Evolutionary conservation across 805 yeast genomes (phyloP), one percentile per base, ranked within the genome.

Genomic region (Sungouiozyma ichnusensis): DNA sequence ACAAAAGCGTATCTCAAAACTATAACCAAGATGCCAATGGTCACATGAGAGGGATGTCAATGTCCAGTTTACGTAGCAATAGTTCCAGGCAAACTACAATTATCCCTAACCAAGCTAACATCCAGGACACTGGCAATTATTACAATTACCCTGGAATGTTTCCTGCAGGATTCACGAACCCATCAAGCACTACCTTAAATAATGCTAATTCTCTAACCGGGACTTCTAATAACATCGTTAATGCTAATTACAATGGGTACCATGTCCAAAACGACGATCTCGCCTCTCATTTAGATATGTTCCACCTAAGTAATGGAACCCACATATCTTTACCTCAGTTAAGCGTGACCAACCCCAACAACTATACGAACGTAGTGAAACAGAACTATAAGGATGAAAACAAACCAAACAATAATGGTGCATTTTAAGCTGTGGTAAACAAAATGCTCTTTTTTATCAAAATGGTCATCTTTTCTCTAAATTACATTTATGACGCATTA

Each of bases 101-200:
- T 11, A 37, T 44, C 16, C 40, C 41, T 3, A 37, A 37, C 20
- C 33, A 38, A 20, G 14, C 38, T 46, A 35, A 39, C 48, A 6
- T 42, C 47, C 3, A 50, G 8, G 45, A 49, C 2, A 42, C 42
- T 29, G 40, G 43, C 14, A 36, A 35, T 9, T 55, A 51, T 43
- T 51, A 48, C 39, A 55, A 52, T 33, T 60, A 59, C 39, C 63
- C 65, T n/a, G 64, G 63, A 1, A 47, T 49, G 40, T 60, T 57
- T 34, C 63, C 65, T 0, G 49, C 40, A 16, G 50, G 47, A 8
- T 39, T 35, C 20, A 38, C 33, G 3, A 24, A 34, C 7, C 32
- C 29, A 33, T 31, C 40, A 14, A 35, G 31, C 7, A 39, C 11
- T 16, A 36, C 42, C 16, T 41, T 35, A 16, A 47, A 46, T 17